Evolutionary conservation across 2,329 filamentous ascomycete genomes (phyloP).

Genomic region (Cladosporium sp.): DNA sequence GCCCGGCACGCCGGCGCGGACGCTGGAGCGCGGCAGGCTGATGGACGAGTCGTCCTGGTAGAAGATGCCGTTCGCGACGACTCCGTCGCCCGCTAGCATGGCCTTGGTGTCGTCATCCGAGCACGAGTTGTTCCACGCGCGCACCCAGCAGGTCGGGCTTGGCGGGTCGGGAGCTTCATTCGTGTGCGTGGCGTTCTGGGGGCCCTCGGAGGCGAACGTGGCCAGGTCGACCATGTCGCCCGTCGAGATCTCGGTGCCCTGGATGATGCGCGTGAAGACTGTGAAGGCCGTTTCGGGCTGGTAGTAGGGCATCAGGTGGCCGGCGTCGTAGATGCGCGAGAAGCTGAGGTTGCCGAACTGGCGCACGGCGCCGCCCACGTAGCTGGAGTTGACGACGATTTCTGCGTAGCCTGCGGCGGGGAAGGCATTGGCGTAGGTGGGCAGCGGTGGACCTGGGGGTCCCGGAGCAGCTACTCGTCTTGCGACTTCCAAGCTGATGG

Average conservation of each 20-base stretch:
- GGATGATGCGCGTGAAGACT: constrained; percentile 48
- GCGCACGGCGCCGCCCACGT: constrained; percentile 65
- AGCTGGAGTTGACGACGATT: constrained; percentile 61
- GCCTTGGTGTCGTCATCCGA: constrained; percentile 44
- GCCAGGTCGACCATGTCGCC: constrained; percentile 46
- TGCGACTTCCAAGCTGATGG: constrained; percentile 56
- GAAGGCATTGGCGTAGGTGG: constrained; percentile 51
- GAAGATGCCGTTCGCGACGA: constrained; percentile 56
- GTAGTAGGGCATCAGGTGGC: constrained; percentile 47
- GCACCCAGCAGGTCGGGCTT: constrained; percentile 55
- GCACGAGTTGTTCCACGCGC: constrained; percentile 48
- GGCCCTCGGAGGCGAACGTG: constrained; percentile 52
- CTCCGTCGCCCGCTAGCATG: constrained; percentile 46
- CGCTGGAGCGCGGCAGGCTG: constrained; percentile 28
- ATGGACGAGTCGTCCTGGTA: constrained; percentile 37
- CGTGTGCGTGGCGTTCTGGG: constrained; percentile 51
- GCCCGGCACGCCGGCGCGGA: constrained; percentile 29
- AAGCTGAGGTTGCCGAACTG: constrained; percentile 65
- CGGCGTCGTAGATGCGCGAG: constrained; percentile 46
- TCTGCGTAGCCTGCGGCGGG: constrained; percentile 63
- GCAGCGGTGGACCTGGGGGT: constrained; percentile 12
- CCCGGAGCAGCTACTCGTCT: constrained; percentile 14
- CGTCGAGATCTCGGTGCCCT: constrained; percentile 44
- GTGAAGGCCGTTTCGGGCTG: constrained; percentile 49
- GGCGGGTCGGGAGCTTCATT: constrained; percentile 46